Evolutionary conservation across 768 basidiomycete genomes (phyloP), one percentile per base, ranked within the genome.

Genomic region (Russula earlei): DNA sequence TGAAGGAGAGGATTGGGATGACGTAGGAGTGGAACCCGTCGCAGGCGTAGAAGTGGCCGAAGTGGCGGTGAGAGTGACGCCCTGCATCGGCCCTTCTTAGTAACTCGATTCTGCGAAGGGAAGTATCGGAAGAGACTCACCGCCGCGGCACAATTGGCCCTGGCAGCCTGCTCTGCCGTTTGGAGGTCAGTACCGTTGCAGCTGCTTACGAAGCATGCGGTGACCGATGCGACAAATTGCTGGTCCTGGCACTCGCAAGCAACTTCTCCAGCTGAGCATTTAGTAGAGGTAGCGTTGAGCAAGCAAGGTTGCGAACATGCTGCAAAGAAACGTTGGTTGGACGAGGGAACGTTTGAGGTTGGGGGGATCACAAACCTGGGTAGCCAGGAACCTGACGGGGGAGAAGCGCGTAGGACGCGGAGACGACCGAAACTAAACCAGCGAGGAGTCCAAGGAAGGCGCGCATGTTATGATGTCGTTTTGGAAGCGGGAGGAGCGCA

Each of bases 301-400:
- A 85, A 61, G 68, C 87, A 88, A 17, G 66, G 0, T 0, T 15
- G 17, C 3, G 81, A 76, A 64, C 85, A 87, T 51, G 40, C 84
- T 86, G 59, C 33, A 24, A 19, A 33, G 19, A 38, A 17, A 56
- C 27, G 19, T 37, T 25, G 31, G 36, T 37, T 31, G 10, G 20
- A 29, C 37, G 11, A 45, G 20, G 42, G 14, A 29, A 9, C 4
- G 25, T 27, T 17, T n/a, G 12, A 19, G 6, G 8, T 7, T 2
- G 19, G 20, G 12, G 19, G 2, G 41, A 27, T n/a, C 19, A 40
- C 52, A 9, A n/a, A 59, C 59, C 11, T 25, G 59, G 49, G 33
- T 55, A 54, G 41, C 44, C 22, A 54, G 27, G 10, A n/a, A 20
- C n/a, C 42, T 60, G 46, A 22, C 54, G 65, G 38, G 58, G 55